A percentile compares a stretch with the other conserved stretches of the same genome.
phyloP scores from a whole-genome alignment of 2,329 filamentous ascomycete genomes.

The Venturia aucupariae region DNA sequence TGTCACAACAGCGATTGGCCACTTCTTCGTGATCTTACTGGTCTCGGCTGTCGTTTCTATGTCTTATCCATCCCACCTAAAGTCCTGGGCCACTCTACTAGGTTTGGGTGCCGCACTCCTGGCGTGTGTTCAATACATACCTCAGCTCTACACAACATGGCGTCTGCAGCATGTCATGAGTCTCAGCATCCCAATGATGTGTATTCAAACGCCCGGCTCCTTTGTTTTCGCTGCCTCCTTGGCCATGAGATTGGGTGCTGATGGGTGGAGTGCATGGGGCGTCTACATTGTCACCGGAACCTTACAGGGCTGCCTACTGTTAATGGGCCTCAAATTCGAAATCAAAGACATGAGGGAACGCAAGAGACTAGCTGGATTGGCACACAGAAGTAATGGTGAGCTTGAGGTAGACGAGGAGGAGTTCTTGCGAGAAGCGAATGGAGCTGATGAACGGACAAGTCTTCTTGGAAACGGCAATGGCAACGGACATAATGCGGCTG shows the following conservation, averaged over 20 bases:
- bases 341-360: constrained; percentile 34
- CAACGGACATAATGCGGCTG: background rate
- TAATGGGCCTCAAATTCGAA: constrained; percentile 73
- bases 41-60: constrained; percentile 56
- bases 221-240: constrained; percentile 83
- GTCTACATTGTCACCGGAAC: constrained; percentile 79
- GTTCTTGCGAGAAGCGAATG: background rate
- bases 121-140: constrained; percentile 83
- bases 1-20: constrained; percentile 60
- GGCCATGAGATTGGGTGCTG: constrained; percentile 65
- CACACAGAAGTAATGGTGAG: background rate
- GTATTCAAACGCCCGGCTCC: constrained; percentile 89
- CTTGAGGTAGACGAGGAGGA: background rate
- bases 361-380: constrained; percentile 17
- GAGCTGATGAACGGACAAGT: background rate
- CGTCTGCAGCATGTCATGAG: constrained; percentile 77
- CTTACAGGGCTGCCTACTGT: constrained; percentile 73
- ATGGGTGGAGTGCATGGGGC: constrained; percentile 93
- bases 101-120: constrained; percentile 71
- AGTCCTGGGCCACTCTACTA: constrained; percentile 74
- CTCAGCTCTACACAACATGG: constrained; percentile 91
- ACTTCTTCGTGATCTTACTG: constrained; percentile 63
- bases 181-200: constrained; percentile 95
- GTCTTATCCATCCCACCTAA: constrained; percentile 53
- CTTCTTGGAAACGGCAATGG: background rate